Base-by-base conservation (phyloP, 352 stramenopile species). In the Pythium volutum region DNA sequence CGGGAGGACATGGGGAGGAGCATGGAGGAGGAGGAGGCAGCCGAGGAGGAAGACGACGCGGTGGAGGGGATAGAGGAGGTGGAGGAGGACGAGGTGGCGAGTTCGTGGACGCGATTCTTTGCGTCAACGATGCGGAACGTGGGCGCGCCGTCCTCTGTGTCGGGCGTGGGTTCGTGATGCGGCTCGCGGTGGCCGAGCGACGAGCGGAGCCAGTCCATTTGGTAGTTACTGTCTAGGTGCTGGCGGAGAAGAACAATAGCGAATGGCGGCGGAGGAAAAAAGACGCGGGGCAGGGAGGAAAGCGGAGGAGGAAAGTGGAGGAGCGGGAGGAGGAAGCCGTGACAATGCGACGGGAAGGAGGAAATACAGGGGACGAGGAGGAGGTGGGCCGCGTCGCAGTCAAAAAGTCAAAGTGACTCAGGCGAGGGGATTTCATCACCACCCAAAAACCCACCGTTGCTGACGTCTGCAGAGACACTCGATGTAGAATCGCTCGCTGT, bases 31-130 rank as follows among this genome's bases (percentile, higher is more conserved):
- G 62, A 48, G 3, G 46, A 53, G 15, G 38, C 48, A 14, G 34
- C 49, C 12, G 57, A 52, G 43, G 47, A 60, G 33, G 41, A 51
- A 22, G 55, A 59, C 4, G 57, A 52, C 34, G 47, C 55, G 33
- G 41, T 48, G 22, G 55, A 59, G 4, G 36, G n/a, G 12, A 31
- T 38, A 20, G 51, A 47, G 26, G 43, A 26, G 14, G 31, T 22
- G 29, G 22, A 11, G 42, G 45, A 67, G 26, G 47, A 47, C 20
- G 29, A 60, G 11, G 39, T 50, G 18, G 15, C 18, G 56, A 90
- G 73, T 57, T 89, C 79, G 43, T 79, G 79, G 53, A 88, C 80
- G 56, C 79, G 81, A 59, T 89, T 89, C 65, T 82, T 87, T 9
- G 79, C 61, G 75, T 88, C 81, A 15, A 90, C 77, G 33, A 91